These are phyloP conservation scores for Euclidium syriacum DNA, from an alignment of 345 rosid genomes.

Conservation along the genomic window DNA sequence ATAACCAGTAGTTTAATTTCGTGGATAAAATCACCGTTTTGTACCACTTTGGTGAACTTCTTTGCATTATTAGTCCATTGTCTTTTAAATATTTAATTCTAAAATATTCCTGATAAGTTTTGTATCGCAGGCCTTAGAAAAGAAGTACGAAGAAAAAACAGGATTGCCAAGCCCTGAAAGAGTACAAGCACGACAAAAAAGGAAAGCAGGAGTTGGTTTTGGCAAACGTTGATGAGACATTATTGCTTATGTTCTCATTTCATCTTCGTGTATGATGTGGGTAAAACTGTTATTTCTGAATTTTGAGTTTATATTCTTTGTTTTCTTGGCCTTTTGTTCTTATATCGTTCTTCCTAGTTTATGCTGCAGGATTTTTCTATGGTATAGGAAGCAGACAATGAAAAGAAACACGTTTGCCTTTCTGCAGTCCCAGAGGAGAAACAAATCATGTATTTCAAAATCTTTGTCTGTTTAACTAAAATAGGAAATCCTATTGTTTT, in stretches of 20 bases:
- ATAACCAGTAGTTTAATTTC: not conserved
- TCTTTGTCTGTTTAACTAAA: not conserved
- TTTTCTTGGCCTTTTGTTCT: conserved; percentile 3
- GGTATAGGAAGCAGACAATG: conserved; percentile 1
- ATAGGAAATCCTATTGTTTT: not conserved
- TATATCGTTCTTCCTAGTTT: not conserved
- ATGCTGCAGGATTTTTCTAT: conserved; percentile 16
- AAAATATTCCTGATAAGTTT: conserved; percentile 15
- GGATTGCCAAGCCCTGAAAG: conserved; percentile 79
- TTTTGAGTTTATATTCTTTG: not conserved
- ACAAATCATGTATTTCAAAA: not conserved
- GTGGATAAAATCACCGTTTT: not conserved
- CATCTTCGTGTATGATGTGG: conserved; percentile 11
- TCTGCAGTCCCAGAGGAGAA: conserved; percentile 11
- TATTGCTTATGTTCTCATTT: conserved; percentile 8
- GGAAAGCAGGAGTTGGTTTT: conserved; percentile 74
- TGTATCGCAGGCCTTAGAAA: conserved; percentile 63
- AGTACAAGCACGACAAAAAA: conserved; percentile 46
- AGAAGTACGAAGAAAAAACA: conserved; percentile 68
- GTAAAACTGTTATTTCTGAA: not conserved
- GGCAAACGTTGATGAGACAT: conserved; percentile 48
- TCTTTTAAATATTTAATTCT: not conserved
- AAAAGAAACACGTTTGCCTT: conserved; percentile 8
- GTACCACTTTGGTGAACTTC: conserved; percentile 1
- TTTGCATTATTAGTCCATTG: not conserved